Evolutionary conservation across 768 basidiomycete genomes (phyloP).

Genomic region (Russula emetica): DNA sequence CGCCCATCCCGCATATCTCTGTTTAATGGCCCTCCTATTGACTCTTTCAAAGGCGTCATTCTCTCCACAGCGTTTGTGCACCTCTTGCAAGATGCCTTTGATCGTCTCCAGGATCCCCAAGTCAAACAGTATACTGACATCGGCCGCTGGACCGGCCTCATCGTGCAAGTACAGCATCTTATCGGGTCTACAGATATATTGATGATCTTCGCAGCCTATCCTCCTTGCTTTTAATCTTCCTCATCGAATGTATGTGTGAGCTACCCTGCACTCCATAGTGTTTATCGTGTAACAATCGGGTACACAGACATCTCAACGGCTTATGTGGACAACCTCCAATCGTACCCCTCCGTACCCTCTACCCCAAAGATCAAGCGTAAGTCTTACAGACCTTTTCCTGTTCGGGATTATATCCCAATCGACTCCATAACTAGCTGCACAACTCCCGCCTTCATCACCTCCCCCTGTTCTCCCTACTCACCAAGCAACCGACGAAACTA

Average conservation of each 20-base stretch:
- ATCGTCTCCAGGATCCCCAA: constrained; percentile 45
- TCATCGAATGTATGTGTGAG: constrained; percentile 64
- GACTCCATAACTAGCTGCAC: background rate
- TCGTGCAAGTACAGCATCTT: constrained; percentile 52
- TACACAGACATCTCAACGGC: constrained; percentile 64
- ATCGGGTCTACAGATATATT: background rate
- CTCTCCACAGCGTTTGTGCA: constrained; percentile 81
- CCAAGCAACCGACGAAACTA: constrained; percentile 6
- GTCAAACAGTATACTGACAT: constrained; percentile 44
- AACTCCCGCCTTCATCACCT: background rate
- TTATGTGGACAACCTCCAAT: constrained; percentile 68
- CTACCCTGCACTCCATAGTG: background rate
- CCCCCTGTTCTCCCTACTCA: background rate
- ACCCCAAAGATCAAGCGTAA: constrained; percentile 28
- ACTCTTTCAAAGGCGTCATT: constrained; percentile 56
- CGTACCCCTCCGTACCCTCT: constrained; percentile 45
- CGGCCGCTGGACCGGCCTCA: constrained; percentile 59
- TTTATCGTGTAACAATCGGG: constrained; percentile 3
- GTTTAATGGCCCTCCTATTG: background rate
- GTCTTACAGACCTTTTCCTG: background rate
- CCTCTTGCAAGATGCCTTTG: constrained; percentile 72
- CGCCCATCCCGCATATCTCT: background rate
- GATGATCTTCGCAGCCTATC: constrained; percentile 42
- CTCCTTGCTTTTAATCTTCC: constrained; percentile 67
- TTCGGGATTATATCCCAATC: background rate